These are phyloP conservation scores for Parachaetomium inaequale DNA, from an alignment of 495 filamentous ascomycete genomes.

Conservation along the genomic window DNA sequence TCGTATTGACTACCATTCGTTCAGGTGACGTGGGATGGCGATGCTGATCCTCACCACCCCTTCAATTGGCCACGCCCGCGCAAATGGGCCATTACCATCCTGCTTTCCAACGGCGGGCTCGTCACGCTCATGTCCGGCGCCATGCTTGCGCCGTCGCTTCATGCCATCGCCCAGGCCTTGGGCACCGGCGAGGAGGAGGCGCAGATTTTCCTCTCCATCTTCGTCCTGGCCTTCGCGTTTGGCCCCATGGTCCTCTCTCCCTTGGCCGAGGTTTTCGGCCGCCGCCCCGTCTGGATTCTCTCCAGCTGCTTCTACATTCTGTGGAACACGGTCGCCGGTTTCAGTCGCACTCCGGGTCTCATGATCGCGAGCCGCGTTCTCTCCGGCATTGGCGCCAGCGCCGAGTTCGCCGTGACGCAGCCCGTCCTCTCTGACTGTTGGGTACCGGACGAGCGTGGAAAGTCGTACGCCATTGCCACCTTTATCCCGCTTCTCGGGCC, in stretches of 20 bases:
- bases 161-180: constrained; percentile 37
- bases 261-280: constrained; percentile 62
- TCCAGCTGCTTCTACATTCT: constrained; percentile 56
- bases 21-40: constrained; percentile 53
- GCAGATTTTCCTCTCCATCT: constrained; percentile 49
- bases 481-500: constrained; percentile 55
- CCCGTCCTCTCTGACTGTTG: constrained; percentile 64
- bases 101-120: constrained; percentile 41
- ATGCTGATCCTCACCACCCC: constrained; percentile 55
- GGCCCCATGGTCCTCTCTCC: constrained; percentile 60
- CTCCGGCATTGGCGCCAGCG: constrained; percentile 51
- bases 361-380: constrained; percentile 57
- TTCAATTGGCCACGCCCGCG: constrained; percentile 53
- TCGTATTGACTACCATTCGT: no score
- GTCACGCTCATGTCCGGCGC: constrained; percentile 32
- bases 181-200: constrained; percentile 28
- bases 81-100: constrained; percentile 57
- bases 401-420: constrained; percentile 45
- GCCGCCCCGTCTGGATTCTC: constrained; percentile 41
- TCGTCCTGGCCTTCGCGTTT: constrained; percentile 49
- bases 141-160: constrained; percentile 40
- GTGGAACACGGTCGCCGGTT: constrained; percentile 56
- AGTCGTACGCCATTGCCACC: constrained; percentile 60
- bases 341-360: constrained; percentile 52
- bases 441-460: constrained; percentile 59